Percentiles rank a stretch among this genome's conserved stretches.
These are phyloP conservation scores for Botrytis pseudocinerea DNA, from an alignment of 2,329 filamentous ascomycete species.

Conservation along the genomic window DNA sequence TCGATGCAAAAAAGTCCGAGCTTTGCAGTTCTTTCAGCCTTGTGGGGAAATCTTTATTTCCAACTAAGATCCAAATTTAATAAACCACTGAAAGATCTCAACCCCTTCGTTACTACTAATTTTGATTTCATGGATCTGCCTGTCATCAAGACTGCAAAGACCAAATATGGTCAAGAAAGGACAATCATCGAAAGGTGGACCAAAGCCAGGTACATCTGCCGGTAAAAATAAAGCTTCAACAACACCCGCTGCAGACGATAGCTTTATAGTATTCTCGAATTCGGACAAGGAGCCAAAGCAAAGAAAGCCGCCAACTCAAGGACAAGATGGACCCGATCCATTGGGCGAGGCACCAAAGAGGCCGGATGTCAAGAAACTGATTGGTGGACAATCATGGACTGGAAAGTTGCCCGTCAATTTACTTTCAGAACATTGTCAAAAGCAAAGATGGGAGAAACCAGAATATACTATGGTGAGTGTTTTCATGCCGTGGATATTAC, in stretches of 20 bases:
- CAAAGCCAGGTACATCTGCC: conserved; percentile 38
- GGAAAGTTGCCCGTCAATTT: conserved; percentile 94
- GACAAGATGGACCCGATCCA: conserved; percentile 35
- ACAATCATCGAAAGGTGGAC: conserved; percentile 39
- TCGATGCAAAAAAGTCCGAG: not conserved
- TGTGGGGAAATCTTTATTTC: conserved; percentile 8
- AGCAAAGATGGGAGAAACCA: conserved; percentile 91
- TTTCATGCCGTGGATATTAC: not conserved
- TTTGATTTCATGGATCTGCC: conserved; percentile 23
- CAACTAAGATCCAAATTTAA: not conserved
- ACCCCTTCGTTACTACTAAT: not conserved
- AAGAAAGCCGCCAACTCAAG: conserved; percentile 32
- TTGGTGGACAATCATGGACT: conserved; percentile 95
- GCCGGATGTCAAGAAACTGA: conserved; percentile 73
- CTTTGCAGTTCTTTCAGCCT: conserved; percentile 8
- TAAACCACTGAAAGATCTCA: not conserved
- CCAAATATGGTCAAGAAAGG: conserved; percentile 42
- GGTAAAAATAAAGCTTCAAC: conserved; percentile 37
- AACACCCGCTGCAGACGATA: conserved; percentile 46
- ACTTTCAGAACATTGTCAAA: conserved; percentile 91
- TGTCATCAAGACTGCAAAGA: conserved; percentile 23
- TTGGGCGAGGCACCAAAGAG: conserved; percentile 43
- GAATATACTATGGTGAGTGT: conserved; percentile 76
- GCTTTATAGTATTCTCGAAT: conserved; percentile 59
- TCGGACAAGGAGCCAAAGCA: conserved; percentile 53